These are phyloP conservation scores for Sonneratia caseolaris DNA, from an alignment of 345 rosid genomes.

Conservation along the genomic window DNA sequence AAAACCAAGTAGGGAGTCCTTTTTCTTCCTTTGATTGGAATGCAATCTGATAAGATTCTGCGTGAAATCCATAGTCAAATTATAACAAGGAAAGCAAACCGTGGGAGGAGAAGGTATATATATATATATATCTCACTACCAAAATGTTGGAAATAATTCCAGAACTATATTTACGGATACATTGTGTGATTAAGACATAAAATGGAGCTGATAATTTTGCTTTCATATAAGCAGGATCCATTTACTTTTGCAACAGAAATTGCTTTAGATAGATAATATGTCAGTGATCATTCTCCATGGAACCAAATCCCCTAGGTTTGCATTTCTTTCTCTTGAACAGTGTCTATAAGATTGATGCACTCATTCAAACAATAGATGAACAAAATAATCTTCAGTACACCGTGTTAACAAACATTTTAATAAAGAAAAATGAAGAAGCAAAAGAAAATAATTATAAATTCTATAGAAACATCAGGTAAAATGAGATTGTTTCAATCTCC, in stretches of 20 bases:
- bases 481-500: neutral
- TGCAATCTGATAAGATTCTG: conserved; percentile 88
- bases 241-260: too few relatives aligned
- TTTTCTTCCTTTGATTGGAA: conserved; percentile 76
- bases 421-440: neutral
- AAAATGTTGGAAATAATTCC: neutral
- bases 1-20: conserved; percentile 77
- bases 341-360: neutral
- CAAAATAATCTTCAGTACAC: neutral
- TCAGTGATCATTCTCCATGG: neutral
- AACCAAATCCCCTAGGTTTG: neutral
- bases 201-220: neutral
- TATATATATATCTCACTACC: neutral
- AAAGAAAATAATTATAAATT: neutral
- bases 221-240: neutral
- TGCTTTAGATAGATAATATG: neutral
- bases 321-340: too few relatives aligned
- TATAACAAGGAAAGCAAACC: neutral
- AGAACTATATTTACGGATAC: neutral
- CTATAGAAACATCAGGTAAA: neutral
- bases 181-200: neutral
- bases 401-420: neutral
- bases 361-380: neutral
- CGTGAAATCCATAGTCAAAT: conserved; percentile 9
- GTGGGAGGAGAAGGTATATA: neutral